phyloP scores from a whole-genome alignment of 148 eudicot species.

The Arctostaphylos glauca region DNA sequence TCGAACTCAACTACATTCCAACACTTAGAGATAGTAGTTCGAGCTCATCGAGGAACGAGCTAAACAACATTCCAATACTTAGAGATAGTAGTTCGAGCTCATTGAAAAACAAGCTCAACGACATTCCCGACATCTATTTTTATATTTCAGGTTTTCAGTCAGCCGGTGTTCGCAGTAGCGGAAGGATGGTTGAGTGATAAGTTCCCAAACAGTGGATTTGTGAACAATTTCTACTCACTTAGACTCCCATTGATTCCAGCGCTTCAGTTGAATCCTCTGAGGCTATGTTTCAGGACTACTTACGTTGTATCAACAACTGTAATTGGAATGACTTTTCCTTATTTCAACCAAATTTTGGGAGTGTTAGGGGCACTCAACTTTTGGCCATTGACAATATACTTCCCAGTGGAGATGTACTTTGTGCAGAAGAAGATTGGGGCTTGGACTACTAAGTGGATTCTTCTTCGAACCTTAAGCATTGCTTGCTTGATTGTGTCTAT shows the following conservation, averaged over 20 bases:
- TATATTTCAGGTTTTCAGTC: constrained; percentile 33
- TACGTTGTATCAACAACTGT: constrained; percentile 40
- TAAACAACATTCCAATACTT: too few relatives aligned
- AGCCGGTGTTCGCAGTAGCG: constrained; percentile 41
- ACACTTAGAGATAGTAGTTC: too few relatives aligned
- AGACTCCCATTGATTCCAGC: constrained; percentile 32
- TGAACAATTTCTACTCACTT: constrained; percentile 26
- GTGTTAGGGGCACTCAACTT: constrained; percentile 45
- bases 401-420: constrained; percentile 52
- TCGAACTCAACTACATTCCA: too few relatives aligned
- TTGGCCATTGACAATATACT: constrained; percentile 53
- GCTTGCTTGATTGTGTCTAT: constrained; percentile 35
- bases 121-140: too few relatives aligned
- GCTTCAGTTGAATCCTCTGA: constrained; percentile 27
- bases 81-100: too few relatives aligned
- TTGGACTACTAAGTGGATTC: constrained; percentile 36
- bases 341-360: constrained; percentile 52
- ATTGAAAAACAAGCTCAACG: too few relatives aligned
- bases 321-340: constrained; percentile 39
- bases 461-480: constrained; percentile 29
- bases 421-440: constrained; percentile 37
- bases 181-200: constrained; percentile 31
- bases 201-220: constrained; percentile 36
- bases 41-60: too few relatives aligned
- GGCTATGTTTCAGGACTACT: constrained; percentile 41